Conservation (phyloP, 352 stramenopile genomes). For the Globisporangium cystogenes region DNA sequence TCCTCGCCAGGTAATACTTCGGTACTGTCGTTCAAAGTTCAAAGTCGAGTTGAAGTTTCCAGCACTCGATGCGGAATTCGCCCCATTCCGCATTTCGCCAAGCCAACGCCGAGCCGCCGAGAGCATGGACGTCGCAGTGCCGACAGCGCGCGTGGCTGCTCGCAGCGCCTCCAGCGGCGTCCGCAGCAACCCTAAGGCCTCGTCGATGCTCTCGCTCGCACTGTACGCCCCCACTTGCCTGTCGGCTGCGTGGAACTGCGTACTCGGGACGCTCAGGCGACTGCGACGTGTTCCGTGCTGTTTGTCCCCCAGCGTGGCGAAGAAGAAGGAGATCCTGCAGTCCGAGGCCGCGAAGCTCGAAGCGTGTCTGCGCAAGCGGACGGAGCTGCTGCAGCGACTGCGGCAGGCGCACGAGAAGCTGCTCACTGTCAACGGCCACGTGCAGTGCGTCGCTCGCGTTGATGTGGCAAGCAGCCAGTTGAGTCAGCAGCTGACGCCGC, state of each 20-base stretch:
- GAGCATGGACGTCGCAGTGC: neutral
- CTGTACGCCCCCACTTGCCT: neutral
- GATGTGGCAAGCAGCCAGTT: neutral
- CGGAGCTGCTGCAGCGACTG: constrained; percentile 5
- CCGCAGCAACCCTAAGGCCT: neutral
- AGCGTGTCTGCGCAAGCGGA: constrained; percentile 7
- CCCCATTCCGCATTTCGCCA: too few species aligned
- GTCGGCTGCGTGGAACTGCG: too few species aligned
- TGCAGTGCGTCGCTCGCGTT: constrained; percentile 1
- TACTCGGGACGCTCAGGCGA: too few species aligned
- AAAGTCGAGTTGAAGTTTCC: too few species aligned
- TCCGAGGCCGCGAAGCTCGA: constrained; percentile 8
- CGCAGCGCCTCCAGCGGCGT: neutral
- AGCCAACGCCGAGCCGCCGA: too few species aligned
- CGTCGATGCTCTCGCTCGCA: neutral
- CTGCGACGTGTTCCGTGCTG: neutral
- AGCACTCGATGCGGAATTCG: too few species aligned
- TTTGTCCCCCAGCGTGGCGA: constrained; percentile 1
- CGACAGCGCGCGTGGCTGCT: neutral
- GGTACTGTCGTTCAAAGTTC: too few species aligned
- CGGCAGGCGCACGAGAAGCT: constrained; percentile 7
- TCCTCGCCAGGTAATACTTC: too few species aligned
- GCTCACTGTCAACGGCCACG: constrained; percentile 6
- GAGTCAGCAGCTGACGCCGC: neutral
- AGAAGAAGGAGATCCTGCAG: constrained; percentile 12